Conservation (phyloP, 495 filamentous ascomycete genomes). For the Annulohypoxylon bovei region DNA sequence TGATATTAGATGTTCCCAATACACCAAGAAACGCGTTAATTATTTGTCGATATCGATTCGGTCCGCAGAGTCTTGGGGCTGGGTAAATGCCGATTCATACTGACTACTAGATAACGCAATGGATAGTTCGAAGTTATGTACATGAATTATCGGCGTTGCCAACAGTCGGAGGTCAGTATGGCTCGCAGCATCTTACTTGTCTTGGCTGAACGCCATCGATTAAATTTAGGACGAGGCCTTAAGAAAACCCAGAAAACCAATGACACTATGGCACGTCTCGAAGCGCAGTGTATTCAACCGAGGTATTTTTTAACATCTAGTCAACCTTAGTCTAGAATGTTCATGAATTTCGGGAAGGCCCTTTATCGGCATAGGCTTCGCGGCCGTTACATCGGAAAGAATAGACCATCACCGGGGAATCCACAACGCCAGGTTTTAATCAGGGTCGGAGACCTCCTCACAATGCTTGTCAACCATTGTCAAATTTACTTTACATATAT, state of each 20-base stretch:
- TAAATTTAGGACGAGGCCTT: background rate
- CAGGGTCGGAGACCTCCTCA: slow-evolving; percentile 2
- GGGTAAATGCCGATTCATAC: slow-evolving; percentile 24
- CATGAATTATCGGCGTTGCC: slow-evolving; percentile 5
- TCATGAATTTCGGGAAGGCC: background rate
- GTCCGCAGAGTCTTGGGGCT: slow-evolving; percentile 30
- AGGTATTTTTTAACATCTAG: background rate
- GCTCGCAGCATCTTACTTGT: background rate
- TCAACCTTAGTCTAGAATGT: background rate
- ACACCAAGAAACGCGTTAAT: slow-evolving; percentile 5
- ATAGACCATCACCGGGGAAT: background rate
- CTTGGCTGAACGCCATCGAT: background rate
- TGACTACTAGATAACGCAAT: background rate
- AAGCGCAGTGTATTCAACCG: background rate
- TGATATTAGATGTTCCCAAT: background rate
- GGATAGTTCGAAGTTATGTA: background rate
- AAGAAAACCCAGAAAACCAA: background rate
- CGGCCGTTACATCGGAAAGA: slow-evolving; percentile 11
- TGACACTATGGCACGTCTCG: background rate
- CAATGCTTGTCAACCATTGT: background rate
- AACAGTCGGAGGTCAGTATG: background rate
- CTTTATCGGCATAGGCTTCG: slow-evolving; percentile 15
- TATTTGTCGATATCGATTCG: slow-evolving; percentile 23
- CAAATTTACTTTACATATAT: background rate
- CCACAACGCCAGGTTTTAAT: slow-evolving; percentile 2